Evolutionary conservation across 2,329 filamentous ascomycete genomes (phyloP).

Genomic region (Colletotrichum neosansevieriae): DNA sequence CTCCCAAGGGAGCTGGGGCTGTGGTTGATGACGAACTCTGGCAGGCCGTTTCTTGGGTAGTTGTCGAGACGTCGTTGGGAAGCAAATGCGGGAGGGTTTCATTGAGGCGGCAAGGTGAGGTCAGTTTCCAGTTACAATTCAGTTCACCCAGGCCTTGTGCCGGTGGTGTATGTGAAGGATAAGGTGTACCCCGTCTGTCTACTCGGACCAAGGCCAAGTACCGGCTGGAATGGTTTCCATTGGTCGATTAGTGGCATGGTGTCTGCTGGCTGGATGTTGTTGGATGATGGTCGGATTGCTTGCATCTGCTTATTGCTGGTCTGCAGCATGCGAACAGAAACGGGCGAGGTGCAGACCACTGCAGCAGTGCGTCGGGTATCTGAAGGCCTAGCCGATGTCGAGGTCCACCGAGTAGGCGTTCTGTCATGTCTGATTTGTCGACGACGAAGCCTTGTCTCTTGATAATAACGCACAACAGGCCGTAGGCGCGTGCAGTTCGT

Average conservation of each 20-base stretch:
- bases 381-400: constrained; percentile 18
- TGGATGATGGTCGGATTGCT: constrained; percentile 29
- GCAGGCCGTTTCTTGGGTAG: neutral
- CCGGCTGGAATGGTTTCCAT: neutral
- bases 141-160: neutral
- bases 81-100: constrained; percentile 2
- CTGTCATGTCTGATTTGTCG: constrained; percentile 17
- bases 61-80: neutral
- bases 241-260: constrained; percentile 1
- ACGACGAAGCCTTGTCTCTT: constrained; percentile 3
- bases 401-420: neutral
- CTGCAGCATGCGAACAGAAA: constrained; percentile 33
- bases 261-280: neutral
- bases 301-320: constrained; percentile 31
- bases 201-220: constrained; percentile 1
- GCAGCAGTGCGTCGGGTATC: constrained; percentile 36
- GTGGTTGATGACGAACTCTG: neutral
- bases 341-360: constrained; percentile 24
- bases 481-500: constrained; percentile 9
- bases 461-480: constrained; percentile 31
- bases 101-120: constrained; percentile 33
- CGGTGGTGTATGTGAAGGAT: constrained; percentile 5
- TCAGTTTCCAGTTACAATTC: constrained; percentile 18
- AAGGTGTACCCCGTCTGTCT: neutral
- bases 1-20: neutral